phyloP scores from a whole-genome alignment of 768 basidiomycete genomes.

The Mrakia blollopis region DNA sequence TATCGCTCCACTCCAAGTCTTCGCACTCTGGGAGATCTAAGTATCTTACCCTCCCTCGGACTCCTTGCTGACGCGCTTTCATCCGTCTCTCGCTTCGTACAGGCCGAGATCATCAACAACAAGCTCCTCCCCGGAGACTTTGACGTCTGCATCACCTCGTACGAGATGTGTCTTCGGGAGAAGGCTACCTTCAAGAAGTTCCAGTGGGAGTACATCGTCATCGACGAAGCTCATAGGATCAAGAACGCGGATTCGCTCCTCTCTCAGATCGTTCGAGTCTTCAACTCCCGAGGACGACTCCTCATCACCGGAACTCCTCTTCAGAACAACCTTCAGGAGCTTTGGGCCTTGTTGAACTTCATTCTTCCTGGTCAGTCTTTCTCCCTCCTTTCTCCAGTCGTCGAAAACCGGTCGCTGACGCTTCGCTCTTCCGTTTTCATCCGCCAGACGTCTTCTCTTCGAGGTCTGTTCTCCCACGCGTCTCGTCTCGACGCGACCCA shows the following conservation, averaged over 20 bases:
- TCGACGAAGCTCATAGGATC: constrained; percentile 98
- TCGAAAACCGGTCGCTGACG: not conserved
- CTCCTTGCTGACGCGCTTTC: not conserved
- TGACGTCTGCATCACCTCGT: constrained; percentile 90
- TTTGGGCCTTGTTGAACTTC: constrained; percentile 93
- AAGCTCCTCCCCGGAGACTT: constrained; percentile 81
- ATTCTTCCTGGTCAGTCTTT: constrained; percentile 70
- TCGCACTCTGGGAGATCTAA: too few species aligned
- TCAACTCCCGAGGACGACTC: constrained; percentile 78
- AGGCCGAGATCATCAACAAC: constrained; percentile 67
- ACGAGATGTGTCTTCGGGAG: constrained; percentile 95
- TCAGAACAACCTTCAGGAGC: constrained; percentile 93
- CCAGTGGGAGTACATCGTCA: constrained; percentile 94
- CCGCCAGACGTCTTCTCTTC: constrained; percentile 37
- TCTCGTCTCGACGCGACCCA: constrained; percentile 35
- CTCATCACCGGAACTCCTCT: constrained; percentile 95
- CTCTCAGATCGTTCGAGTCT: constrained; percentile 86
- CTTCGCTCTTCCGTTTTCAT: not conserved
- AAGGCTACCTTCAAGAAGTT: constrained; percentile 88
- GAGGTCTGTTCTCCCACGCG: constrained; percentile 13
- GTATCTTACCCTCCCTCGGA: too few species aligned
- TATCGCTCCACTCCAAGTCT: not conserved
- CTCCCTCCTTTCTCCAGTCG: not conserved
- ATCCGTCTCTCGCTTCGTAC: not conserved
- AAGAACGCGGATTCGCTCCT: constrained; percentile 97